Evolutionary conservation across 805 yeast genomes (phyloP).

Genomic region (Candida coleopterorum): DNA sequence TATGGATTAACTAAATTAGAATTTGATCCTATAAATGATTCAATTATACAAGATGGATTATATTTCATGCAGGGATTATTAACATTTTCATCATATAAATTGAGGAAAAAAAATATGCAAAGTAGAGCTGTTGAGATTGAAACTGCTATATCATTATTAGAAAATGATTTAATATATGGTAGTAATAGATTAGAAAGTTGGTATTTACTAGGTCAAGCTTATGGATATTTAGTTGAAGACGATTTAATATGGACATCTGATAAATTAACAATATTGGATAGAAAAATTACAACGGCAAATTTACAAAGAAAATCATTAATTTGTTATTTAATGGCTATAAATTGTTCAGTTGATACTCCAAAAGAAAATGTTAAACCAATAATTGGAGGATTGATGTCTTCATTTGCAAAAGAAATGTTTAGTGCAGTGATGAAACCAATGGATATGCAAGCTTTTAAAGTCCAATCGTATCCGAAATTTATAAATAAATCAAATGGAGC

Average conservation of each 20-base stretch:
- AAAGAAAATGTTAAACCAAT: conserved; percentile 27
- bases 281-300: conserved; percentile 55
- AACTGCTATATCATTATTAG: conserved; percentile 60
- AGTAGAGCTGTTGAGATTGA: conserved; percentile 80
- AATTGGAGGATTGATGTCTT: conserved; percentile 43
- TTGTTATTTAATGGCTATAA: conserved; percentile 72
- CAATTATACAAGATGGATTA: conserved; percentile 47
- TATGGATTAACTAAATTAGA: conserved; percentile 40
- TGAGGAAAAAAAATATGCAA: conserved; percentile 72
- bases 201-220: conserved; percentile 78
- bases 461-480: conserved; percentile 32
- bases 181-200: conserved; percentile 77
- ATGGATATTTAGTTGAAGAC: conserved; percentile 75
- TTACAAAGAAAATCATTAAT: conserved; percentile 66
- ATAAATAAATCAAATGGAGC: conserved; percentile 19
- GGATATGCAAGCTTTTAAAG: conserved; percentile 55
- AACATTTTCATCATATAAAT: conserved; percentile 61
- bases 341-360: conserved; percentile 21
- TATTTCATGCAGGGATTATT: conserved; percentile 67
- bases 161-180: conserved; percentile 62
- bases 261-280: conserved; percentile 59
- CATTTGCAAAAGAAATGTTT: conserved; percentile 56
- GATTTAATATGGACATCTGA: conserved; percentile 92
- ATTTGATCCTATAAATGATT: conserved; percentile 23
- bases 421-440: conserved; percentile 59